phyloP scores from a whole-genome alignment of 1,139 yeast genomes.

The Nakaseomyces bracarensis region DNA sequence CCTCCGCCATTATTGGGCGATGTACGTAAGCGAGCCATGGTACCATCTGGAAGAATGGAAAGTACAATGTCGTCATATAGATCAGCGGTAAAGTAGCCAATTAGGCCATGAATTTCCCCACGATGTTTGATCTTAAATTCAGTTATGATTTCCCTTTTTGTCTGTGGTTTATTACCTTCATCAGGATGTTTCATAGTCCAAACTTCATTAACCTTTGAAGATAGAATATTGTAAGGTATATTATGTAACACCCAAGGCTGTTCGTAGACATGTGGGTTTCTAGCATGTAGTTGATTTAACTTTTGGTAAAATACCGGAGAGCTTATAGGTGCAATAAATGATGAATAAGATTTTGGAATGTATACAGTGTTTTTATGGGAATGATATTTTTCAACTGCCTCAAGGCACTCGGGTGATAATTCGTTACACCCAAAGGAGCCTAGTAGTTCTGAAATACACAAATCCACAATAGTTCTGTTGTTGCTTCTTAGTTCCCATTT shows the following conservation, averaged over 20 bases:
- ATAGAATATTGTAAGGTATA: conserved; percentile 42
- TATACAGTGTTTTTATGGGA: conserved; percentile 32
- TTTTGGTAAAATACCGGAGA: conserved; percentile 42
- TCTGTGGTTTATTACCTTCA: not conserved
- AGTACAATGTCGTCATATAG: conserved; percentile 52
- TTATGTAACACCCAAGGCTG: conserved; percentile 56
- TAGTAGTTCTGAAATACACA: conserved; percentile 70
- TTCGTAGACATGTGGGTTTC: conserved; percentile 21
- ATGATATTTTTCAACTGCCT: conserved; percentile 32
- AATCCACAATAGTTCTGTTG: conserved; percentile 33
- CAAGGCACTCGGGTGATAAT: conserved; percentile 68
- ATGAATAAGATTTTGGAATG: conserved; percentile 59
- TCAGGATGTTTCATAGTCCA: conserved; percentile 46
- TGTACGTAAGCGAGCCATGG: conserved; percentile 10
- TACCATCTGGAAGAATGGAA: conserved; percentile 44
- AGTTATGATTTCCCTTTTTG: conserved; percentile 8
- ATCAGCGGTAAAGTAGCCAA: conserved; percentile 65
- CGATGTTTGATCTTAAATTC: conserved; percentile 38
- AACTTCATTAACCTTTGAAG: conserved; percentile 36
- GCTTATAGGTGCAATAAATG: conserved; percentile 58
- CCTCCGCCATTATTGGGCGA: not conserved
- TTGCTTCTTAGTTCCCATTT: conserved; percentile 31
- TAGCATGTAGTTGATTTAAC: conserved; percentile 22
- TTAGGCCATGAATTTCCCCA: conserved; percentile 59
- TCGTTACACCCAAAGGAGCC: conserved; percentile 95